phyloP scores from a whole-genome alignment of 805 yeast genomes.

The Myxozyma melibiosi region DNA sequence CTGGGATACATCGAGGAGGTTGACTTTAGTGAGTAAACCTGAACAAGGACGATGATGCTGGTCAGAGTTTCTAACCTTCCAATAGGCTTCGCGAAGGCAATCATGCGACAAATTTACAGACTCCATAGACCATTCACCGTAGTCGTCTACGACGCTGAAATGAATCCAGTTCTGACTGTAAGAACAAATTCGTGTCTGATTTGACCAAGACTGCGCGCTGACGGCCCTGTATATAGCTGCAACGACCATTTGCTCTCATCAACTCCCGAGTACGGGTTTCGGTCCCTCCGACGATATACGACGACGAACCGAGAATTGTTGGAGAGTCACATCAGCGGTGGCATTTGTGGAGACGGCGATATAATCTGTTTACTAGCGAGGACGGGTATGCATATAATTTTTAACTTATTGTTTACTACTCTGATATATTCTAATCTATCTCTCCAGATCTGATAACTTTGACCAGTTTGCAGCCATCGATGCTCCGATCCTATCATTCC shows the following conservation, averaged over 20 bases:
- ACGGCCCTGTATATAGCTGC: conserved; percentile 44
- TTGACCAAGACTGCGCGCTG: not conserved
- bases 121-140: conserved; percentile 74
- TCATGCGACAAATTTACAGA: conserved; percentile 81
- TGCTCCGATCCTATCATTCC: conserved; percentile 82
- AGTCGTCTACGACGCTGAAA: conserved; percentile 42
- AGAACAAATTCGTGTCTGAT: not conserved
- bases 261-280: conserved; percentile 82
- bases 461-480: conserved; percentile 87
- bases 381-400: conserved; percentile 2
- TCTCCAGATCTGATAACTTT: conserved; percentile 40
- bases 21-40: conserved; percentile 55
- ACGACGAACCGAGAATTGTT: conserved; percentile 50
- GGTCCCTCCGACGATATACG: conserved; percentile 52
- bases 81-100: conserved; percentile 51
- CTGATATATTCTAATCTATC: not conserved
- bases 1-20: conserved; percentile 83
- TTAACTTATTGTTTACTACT: not conserved
- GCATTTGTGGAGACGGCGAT: conserved; percentile 92
- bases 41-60: no score
- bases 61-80: not conserved
- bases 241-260: conserved; percentile 82
- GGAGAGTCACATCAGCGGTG: conserved; percentile 92
- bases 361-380: conserved; percentile 64
- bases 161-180: conserved; percentile 43